These are phyloP conservation scores for Ambrosia artemisiifolia DNA, from an alignment of 129 eudicot genomes.

Conservation along the genomic window DNA sequence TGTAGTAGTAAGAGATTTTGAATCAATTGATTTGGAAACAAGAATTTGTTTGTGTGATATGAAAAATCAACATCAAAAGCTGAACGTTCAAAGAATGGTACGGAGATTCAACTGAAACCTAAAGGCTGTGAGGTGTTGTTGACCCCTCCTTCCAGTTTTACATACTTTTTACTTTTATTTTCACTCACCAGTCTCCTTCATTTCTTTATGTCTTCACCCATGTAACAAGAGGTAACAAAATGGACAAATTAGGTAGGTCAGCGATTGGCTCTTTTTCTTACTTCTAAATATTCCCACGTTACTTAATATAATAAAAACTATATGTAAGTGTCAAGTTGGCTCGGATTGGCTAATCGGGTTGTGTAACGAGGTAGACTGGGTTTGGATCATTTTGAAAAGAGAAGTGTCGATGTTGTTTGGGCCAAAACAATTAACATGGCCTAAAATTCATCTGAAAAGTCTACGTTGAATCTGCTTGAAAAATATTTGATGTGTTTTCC, in stretches of 20 bases:
- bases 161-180: not conserved
- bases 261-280: not conserved
- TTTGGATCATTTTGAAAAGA: no score
- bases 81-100: slow-evolving; percentile 22
- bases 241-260: not conserved
- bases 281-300: not conserved
- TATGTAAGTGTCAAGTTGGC: no score
- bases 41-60: not conserved
- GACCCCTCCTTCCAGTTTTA: slow-evolving; percentile 10
- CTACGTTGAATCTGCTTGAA: no score
- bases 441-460: no score
- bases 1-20: not conserved
- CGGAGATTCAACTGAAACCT: slow-evolving; percentile 13
- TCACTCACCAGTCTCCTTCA: slow-evolving; percentile 20
- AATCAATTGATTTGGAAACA: not conserved
- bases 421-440: no score
- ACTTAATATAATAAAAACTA: no score
- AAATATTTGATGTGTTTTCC: no score
- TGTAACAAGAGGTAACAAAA: not conserved
- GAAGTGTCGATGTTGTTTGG: no score
- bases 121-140: slow-evolving; percentile 23
- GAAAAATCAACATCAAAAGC: slow-evolving; percentile 35
- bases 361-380: no score
- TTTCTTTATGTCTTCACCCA: not conserved
- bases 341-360: no score